phyloP scores from a whole-genome alignment of 2,329 filamentous ascomycete species.

The Colletotrichum melonis region DNA sequence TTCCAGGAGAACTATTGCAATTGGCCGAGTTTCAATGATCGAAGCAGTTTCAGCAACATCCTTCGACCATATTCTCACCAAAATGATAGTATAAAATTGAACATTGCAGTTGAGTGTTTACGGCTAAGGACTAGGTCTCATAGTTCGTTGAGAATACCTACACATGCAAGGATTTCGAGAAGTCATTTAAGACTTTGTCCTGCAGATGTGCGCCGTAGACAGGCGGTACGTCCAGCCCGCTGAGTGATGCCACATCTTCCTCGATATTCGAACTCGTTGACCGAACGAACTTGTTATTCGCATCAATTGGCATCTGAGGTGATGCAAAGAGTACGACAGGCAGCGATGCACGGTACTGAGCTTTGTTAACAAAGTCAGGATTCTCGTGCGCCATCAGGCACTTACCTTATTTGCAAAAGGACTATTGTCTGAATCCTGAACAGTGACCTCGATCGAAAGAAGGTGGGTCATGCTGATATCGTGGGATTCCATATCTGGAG shows the following conservation, averaged over 20 bases:
- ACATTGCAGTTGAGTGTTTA: not conserved
- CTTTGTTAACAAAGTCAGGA: not conserved
- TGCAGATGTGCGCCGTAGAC: not conserved
- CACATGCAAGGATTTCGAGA: not conserved
- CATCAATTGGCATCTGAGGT: constrained; percentile 4
- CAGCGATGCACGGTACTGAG: not conserved
- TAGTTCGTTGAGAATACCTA: not conserved
- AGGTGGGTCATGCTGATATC: constrained; percentile 12
- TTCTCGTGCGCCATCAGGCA: not conserved
- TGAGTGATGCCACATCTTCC: not conserved
- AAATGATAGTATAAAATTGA: too few species aligned
- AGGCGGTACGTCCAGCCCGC: constrained; percentile 8
- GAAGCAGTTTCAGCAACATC: too few species aligned
- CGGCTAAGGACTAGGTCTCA: not conserved
- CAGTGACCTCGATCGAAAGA: not conserved
- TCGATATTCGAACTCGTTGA: not conserved
- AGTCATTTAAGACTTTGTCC: not conserved
- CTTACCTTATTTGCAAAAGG: not conserved
- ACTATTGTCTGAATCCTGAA: not conserved
- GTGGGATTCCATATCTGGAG: not conserved
- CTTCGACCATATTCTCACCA: too few species aligned
- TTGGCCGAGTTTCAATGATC: too few species aligned
- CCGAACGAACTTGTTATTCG: constrained; percentile 2
- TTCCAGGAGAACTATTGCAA: too few species aligned
- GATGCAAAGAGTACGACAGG: constrained; percentile 18